Conservation (phyloP, 1,139 yeast species). For the Nadsonia starkeyi-henricii region DNA sequence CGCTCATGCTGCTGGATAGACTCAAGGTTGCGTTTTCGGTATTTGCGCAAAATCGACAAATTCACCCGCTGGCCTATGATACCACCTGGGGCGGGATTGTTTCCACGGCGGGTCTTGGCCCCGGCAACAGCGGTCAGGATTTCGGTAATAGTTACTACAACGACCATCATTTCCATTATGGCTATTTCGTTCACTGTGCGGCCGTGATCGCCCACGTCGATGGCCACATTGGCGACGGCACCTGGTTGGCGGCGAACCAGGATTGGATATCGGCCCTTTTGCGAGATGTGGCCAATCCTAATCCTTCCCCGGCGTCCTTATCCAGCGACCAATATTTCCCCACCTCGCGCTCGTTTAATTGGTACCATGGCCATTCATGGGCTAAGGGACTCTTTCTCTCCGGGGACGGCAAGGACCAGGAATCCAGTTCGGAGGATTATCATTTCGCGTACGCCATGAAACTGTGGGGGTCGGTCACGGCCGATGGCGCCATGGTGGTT, state of each 20-base stretch:
- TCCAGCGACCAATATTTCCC: slow-evolving; percentile 46
- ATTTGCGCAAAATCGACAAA: slow-evolving; percentile 36
- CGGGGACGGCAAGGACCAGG: slow-evolving; percentile 66
- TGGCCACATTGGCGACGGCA: slow-evolving; percentile 35
- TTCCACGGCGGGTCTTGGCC: slow-evolving; percentile 31
- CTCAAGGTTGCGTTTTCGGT: slow-evolving; percentile 41
- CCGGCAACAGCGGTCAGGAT: slow-evolving; percentile 39
- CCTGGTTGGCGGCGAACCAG: slow-evolving; percentile 48
- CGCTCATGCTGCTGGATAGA: slow-evolving; percentile 32
- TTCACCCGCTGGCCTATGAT: slow-evolving; percentile 53
- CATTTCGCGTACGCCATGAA: slow-evolving; percentile 64
- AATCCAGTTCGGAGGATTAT: slow-evolving; percentile 56
- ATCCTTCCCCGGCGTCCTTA: too few relatives aligned
- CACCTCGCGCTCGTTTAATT: slow-evolving; percentile 55
- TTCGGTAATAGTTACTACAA: slow-evolving; percentile 55
- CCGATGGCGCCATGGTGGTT: slow-evolving; percentile 47
- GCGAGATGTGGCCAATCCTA: slow-evolving; percentile 63
- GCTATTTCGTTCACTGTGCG: slow-evolving; percentile 59
- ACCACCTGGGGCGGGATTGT: slow-evolving; percentile 53
- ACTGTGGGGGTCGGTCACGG: slow-evolving; percentile 55
- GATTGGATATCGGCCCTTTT: slow-evolving; percentile 45
- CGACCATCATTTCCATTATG: slow-evolving; percentile 68
- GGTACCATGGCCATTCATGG: slow-evolving; percentile 74
- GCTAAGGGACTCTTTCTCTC: slow-evolving; percentile 55
- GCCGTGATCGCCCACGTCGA: slow-evolving; percentile 57